A percentile compares a stretch with the other conserved stretches of the same genome.
Evolutionary conservation across 345 rosid species (phyloP).

Genomic region (Syzygium jambos): DNA sequence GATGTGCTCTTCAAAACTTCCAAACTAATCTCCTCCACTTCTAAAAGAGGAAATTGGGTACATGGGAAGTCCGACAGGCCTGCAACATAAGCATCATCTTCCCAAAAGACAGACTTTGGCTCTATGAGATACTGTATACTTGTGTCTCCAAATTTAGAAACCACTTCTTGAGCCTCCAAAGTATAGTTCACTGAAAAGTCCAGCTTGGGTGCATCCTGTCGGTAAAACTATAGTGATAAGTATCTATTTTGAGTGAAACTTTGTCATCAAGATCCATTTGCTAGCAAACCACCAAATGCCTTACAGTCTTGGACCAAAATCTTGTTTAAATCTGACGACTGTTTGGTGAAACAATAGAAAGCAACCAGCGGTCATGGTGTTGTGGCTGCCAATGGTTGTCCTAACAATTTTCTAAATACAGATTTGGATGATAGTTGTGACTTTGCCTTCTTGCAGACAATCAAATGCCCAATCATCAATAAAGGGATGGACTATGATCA

Average conservation of each 20-base stretch:
- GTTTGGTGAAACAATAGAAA: background rate
- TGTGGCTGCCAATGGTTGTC: background rate
- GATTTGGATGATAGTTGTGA: background rate
- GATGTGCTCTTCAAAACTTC: conserved; percentile 23
- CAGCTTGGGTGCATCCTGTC: conserved; percentile 33
- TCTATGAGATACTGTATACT: conserved; percentile 34
- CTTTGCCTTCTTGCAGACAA: background rate
- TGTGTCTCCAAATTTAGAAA: conserved; percentile 42
- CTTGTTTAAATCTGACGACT: background rate
- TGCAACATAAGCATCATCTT: conserved; percentile 32
- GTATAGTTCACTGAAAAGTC: conserved; percentile 18
- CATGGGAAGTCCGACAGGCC: conserved; percentile 16
- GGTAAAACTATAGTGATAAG: background rate
- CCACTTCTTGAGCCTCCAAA: conserved; percentile 31
- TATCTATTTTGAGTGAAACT: background rate
- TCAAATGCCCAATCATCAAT: background rate
- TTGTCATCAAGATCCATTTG: background rate
- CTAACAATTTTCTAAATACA: background rate
- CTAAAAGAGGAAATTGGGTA: conserved; percentile 46
- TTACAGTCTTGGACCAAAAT: background rate
- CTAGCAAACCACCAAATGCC: background rate
- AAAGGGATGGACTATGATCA: background rate
- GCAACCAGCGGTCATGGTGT: background rate
- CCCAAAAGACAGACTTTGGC: conserved; percentile 14
- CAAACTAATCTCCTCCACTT: conserved; percentile 56